phyloP scores from a whole-genome alignment of 129 eudicot genomes.

The Ambrosia trifida region DNA sequence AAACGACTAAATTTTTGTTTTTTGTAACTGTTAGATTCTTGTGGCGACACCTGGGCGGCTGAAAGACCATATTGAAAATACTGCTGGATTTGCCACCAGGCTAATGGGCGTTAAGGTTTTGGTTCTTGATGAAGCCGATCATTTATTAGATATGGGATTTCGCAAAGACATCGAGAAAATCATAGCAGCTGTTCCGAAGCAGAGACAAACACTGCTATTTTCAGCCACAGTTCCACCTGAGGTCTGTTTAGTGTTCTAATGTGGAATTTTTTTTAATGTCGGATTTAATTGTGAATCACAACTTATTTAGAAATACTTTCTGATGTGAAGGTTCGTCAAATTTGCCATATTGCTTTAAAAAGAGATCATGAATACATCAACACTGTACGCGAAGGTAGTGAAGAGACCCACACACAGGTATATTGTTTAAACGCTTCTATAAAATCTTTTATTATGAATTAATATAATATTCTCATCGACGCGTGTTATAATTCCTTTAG shows the following conservation, averaged over 20 bases:
- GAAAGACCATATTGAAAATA: constrained; percentile 88
- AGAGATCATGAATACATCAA: constrained; percentile 88
- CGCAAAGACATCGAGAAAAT: constrained; percentile 89
- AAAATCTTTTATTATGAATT: constrained; percentile 11
- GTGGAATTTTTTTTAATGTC: neutral
- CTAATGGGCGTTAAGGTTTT: constrained; percentile 91
- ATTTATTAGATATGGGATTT: constrained; percentile 95
- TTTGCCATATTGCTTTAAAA: constrained; percentile 88
- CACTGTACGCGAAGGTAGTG: constrained; percentile 75
- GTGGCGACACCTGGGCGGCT: constrained; percentile 99
- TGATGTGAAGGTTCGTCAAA: constrained; percentile 76
- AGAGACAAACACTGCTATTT: constrained; percentile 90
- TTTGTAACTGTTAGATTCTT: constrained; percentile 55
- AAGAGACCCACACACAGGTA: constrained; percentile 93
- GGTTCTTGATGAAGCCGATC: constrained; percentile 99
- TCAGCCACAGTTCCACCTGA: constrained; percentile 92
- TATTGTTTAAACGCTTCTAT: neutral
- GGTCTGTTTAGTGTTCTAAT: constrained; percentile 43
- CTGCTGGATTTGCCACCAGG: constrained; percentile 96
- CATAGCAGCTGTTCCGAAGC: constrained; percentile 90
- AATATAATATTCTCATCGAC: neutral
- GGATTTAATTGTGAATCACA: neutral
- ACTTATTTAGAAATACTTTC: constrained; percentile 2
- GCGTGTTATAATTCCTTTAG: constrained; percentile 41
- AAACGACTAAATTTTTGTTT: neutral